Base-by-base conservation (phyloP, 2,329 filamentous ascomycete species). In the Hypoxylon sp. region DNA sequence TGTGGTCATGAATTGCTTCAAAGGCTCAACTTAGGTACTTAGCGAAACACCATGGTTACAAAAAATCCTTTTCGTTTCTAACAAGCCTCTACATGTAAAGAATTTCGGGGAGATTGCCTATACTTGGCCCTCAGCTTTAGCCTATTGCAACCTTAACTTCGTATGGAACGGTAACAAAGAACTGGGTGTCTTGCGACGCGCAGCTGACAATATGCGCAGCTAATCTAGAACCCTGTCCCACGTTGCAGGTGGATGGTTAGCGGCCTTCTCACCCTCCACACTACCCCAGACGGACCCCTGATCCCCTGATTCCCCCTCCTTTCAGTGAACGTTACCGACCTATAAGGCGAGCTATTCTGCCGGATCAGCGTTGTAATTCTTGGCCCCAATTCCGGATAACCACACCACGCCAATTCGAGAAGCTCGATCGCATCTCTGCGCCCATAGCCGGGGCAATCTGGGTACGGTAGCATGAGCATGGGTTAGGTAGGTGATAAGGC, bases 301-400 rank as follows among this genome's bases (percentile, higher is more conserved):
- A 52, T 62, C 42, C 64, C 63, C 50, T 52, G 51, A 52, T 62
- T 63, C 48, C 65, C 65, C 68, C 59, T 61, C 65, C 55, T 68
- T 68, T 70, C 11, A 37, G 27, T 8, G 48, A 48, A 50, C 32
- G 47, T 35, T 55, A 57, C 53, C 53, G 46, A 59, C 65, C 62
- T 68, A 70, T 70, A 59, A 68, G 62, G 56, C 47, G 54, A 63
- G 37, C 27, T 29, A 68, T 68, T 68, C 68, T 68, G 4, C 68
- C 68, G 62, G 58, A 68, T 63, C 64, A 70, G 61, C 62, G 60
- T 65, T 65, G 48, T 57, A 62, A 58, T 67, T 44, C 55, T 42
- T 62, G 52, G 50, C 60, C 60, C 59, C 57, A 21, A 35, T 57
- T 62, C 44, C 60, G 27, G 66, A 69, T 65, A 67, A 71, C 21